These are phyloP conservation scores for Aspergillus hiratsukae DNA, from an alignment of 2,329 filamentous ascomycete genomes.

Conservation along the genomic window DNA sequence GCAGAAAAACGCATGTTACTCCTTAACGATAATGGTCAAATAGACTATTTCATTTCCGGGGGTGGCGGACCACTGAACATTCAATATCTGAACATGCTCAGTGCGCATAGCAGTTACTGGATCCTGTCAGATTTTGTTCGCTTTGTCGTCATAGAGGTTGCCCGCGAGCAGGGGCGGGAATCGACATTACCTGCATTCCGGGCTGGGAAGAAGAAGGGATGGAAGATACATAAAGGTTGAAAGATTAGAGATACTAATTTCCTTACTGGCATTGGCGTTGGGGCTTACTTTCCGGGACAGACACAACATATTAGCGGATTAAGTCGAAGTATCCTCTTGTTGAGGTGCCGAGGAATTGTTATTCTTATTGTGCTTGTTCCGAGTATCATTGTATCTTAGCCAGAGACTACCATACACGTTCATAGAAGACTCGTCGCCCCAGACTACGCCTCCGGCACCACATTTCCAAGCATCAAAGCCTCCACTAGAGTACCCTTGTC, in stretches of 20 bases:
- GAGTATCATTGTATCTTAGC: background rate
- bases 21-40: slow-evolving; percentile 93
- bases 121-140: slow-evolving; percentile 79
- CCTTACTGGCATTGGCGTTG: background rate
- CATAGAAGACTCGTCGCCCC: background rate
- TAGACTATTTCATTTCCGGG: slow-evolving; percentile 82
- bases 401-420: no score
- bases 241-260: background rate
- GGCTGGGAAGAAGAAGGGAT: slow-evolving; percentile 49
- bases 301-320: background rate
- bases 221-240: slow-evolving; percentile 42
- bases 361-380: background rate
- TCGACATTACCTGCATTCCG: slow-evolving; percentile 52
- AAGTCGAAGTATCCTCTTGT: background rate
- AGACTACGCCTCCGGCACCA: slow-evolving; percentile 27
- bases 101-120: slow-evolving; percentile 95
- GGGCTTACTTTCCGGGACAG: background rate
- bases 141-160: slow-evolving; percentile 83
- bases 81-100: slow-evolving; percentile 95
- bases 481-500: slow-evolving; percentile 67
- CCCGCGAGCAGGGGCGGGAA: slow-evolving; percentile 64
- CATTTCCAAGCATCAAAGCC: slow-evolving; percentile 69
- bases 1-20: slow-evolving; percentile 83
- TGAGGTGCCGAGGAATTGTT: background rate
- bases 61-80: slow-evolving; percentile 86